A percentile compares a stretch with the other conserved stretches of the same genome.
Evolutionary conservation across 345 rosid species (phyloP).

Genomic region (Bruguiera gymnorhiza): DNA sequence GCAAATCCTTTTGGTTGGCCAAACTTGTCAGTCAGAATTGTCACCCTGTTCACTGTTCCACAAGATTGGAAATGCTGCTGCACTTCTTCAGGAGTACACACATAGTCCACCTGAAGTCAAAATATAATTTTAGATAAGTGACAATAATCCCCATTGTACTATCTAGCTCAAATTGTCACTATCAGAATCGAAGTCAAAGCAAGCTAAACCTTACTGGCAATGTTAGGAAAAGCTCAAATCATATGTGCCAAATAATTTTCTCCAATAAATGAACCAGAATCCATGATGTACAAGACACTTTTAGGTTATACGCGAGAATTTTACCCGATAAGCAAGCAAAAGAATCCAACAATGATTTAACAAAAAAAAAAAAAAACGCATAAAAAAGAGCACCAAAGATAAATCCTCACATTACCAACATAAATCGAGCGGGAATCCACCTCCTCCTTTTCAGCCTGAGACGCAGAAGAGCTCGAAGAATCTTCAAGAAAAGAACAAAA

Average conservation of each 20-base stretch:
- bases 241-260: too few species aligned
- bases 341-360: neutral
- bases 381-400: conserved; percentile 17
- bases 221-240: too few species aligned
- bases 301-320: too few species aligned
- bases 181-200: neutral
- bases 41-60: conserved; percentile 94
- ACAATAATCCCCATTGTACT: neutral
- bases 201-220: too few species aligned
- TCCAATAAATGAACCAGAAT: conserved; percentile 1
- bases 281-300: too few species aligned
- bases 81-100: conserved; percentile 97
- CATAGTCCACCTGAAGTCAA: conserved; percentile 79
- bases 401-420: conserved; percentile 91
- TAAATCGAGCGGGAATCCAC: conserved; percentile 92
- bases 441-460: conserved; percentile 93
- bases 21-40: conserved; percentile 96
- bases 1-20: conserved; percentile 99
- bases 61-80: conserved; percentile 99
- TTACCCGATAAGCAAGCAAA: too few species aligned
- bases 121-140: conserved; percentile 13
- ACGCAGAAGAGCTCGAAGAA: conserved; percentile 58
- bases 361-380: neutral
- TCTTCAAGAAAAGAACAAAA: conserved; percentile 31
- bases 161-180: neutral